Percentiles rank a stretch among this genome's conserved stretches.
Evolutionary conservation across 2,329 filamentous ascomycete genomes (phyloP).

Genomic region (Ceratocystis smalleyi): DNA sequence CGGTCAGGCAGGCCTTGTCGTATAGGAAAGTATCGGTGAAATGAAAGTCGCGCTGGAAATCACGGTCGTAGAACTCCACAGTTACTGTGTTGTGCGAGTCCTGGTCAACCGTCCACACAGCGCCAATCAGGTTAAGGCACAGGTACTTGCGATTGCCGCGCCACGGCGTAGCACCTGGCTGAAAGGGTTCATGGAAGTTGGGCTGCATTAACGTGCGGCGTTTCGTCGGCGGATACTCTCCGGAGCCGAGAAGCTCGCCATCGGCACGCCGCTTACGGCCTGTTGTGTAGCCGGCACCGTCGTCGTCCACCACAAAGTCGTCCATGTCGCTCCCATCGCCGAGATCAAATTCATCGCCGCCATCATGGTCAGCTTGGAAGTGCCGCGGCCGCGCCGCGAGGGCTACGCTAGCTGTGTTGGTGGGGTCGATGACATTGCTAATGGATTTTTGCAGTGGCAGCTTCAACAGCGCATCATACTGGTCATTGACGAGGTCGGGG

Average conservation of each 20-base stretch:
- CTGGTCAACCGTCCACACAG: constrained; percentile 94
- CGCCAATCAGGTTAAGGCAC: constrained; percentile 81
- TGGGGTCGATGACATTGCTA: constrained; percentile 38
- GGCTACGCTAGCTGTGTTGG: constrained; percentile 35
- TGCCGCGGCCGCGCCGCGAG: constrained; percentile 31
- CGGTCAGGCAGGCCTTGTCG: constrained; percentile 84
- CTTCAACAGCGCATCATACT: constrained; percentile 41
- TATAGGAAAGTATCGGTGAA: constrained; percentile 94
- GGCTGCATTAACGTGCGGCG: constrained; percentile 39
- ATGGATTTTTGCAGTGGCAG: constrained; percentile 50
- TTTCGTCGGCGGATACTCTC: constrained; percentile 24
- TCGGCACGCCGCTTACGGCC: constrained; percentile 39
- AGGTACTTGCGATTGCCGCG: constrained; percentile 85
- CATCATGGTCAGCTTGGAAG: constrained; percentile 42
- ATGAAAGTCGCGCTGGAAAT: constrained; percentile 84
- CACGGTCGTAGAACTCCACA: constrained; percentile 93
- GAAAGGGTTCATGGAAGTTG: constrained; percentile 68
- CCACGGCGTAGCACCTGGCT: constrained; percentile 88
- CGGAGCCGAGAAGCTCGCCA: constrained; percentile 32
- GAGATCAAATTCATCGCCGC: constrained; percentile 57
- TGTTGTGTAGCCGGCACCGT: constrained; percentile 71
- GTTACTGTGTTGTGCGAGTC: constrained; percentile 87
- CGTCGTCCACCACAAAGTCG: constrained; percentile 87
- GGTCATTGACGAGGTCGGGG: constrained; percentile 48
- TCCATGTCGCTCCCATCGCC: constrained; percentile 45